These are phyloP conservation scores for Endoconidiophora polonica DNA, from an alignment of 2,329 filamentous ascomycete species.

Conservation along the genomic window DNA sequence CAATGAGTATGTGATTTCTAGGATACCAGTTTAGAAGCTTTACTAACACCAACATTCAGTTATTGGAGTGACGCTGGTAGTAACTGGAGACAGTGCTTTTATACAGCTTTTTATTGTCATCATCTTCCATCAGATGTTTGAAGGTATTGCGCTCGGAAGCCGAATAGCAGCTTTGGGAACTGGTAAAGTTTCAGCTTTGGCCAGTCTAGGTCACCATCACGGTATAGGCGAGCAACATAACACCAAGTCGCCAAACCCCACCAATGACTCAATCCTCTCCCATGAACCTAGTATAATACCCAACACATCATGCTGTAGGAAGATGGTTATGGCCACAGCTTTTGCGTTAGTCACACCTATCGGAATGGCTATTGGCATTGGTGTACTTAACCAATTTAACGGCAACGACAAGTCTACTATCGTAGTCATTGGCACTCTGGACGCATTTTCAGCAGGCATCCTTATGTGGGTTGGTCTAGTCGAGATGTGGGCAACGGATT, in stretches of 20 bases:
- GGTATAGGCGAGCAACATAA: background rate
- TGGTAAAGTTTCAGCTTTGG: conserved; percentile 10
- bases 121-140: conserved; percentile 64
- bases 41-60: conserved; percentile 23
- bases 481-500: conserved; percentile 65
- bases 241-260: background rate
- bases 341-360: conserved; percentile 60
- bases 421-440: conserved; percentile 54
- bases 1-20: conserved; percentile 34
- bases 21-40: background rate
- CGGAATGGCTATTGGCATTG: conserved; percentile 67
- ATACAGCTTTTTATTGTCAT: conserved; percentile 48
- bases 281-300: conserved; percentile 11
- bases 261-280: background rate
- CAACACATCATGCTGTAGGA: conserved; percentile 27
- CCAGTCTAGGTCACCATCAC: conserved; percentile 16
- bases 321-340: conserved; percentile 42
- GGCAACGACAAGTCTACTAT: conserved; percentile 53
- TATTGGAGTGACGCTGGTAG: conserved; percentile 47
- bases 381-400: conserved; percentile 53
- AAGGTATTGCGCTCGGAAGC: conserved; percentile 49
- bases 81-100: conserved; percentile 39
- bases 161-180: conserved; percentile 47
- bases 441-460: conserved; percentile 59
- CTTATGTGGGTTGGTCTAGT: conserved; percentile 66